Evolutionary conservation across 2,329 filamentous ascomycete genomes (phyloP).

Genomic region (Fusarium sp.): DNA sequence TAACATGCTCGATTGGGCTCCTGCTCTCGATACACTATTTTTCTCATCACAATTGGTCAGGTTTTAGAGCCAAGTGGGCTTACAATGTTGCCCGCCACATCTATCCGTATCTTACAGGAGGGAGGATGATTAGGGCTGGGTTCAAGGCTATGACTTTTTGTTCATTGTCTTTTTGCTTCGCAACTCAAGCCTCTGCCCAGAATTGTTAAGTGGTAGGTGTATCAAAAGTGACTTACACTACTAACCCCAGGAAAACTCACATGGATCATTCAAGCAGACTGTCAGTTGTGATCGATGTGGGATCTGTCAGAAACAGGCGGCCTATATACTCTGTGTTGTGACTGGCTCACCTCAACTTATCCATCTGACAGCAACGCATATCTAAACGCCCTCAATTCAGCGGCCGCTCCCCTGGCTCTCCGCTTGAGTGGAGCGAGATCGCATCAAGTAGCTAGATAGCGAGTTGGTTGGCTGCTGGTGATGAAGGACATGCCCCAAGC

Average conservation of each 20-base stretch:
- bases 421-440: constrained; percentile 33
- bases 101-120: not conserved
- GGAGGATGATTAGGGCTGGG: not conserved
- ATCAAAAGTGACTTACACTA: not conserved
- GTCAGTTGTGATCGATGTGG: not conserved
- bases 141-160: not conserved
- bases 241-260: not conserved
- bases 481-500: constrained; percentile 12
- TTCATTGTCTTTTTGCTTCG: not conserved
- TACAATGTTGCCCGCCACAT: not conserved
- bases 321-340: not conserved
- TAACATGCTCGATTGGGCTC: not conserved
- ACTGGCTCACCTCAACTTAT: not conserved
- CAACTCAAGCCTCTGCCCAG: not conserved
- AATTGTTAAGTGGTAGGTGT: not conserved
- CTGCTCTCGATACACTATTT: not conserved
- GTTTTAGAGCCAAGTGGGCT: not conserved
- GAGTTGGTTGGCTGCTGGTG: not conserved
- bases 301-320: not conserved
- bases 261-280: not conserved
- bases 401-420: constrained; percentile 39
- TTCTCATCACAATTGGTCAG: not conserved
- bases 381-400: constrained; percentile 42
- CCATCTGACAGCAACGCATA: constrained; percentile 1
- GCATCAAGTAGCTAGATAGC: constrained; percentile 4